These are phyloP conservation scores for Fragaria ananassa DNA, from an alignment of 306 rosid species.

Conservation along the genomic window DNA sequence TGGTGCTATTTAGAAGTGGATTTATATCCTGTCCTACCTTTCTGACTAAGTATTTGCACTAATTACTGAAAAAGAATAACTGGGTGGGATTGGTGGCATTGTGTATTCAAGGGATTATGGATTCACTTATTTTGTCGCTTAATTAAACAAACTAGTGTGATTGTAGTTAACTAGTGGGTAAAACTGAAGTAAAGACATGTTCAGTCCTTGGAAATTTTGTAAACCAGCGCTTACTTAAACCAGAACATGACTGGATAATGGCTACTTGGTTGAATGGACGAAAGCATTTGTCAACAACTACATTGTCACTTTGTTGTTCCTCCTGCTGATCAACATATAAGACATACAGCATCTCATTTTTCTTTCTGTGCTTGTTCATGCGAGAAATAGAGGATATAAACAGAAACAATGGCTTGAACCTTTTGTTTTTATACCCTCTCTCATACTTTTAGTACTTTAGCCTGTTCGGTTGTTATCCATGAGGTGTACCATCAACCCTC, in stretches of 20 bases:
- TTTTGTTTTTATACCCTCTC: too few relatives aligned
- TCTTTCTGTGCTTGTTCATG: too few relatives aligned
- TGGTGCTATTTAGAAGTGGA: constrained; percentile 10
- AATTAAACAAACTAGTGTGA: constrained; percentile 5
- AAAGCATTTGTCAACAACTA: neutral
- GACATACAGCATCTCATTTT: too few relatives aligned
- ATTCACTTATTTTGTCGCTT: neutral
- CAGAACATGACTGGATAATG: too few relatives aligned
- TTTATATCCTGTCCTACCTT: neutral
- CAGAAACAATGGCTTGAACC: too few relatives aligned
- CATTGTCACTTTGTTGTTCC: too few relatives aligned
- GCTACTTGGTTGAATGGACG: neutral
- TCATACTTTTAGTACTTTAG: too few relatives aligned
- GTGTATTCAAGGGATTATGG: neutral
- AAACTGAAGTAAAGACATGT: neutral
- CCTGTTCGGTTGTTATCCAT: too few relatives aligned
- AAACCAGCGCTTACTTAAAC: too few relatives aligned
- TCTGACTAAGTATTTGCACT: neutral
- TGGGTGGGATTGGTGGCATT: neutral
- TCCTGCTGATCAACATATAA: too few relatives aligned
- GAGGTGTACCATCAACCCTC: neutral
- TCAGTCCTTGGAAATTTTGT: too few relatives aligned
- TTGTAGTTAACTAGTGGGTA: neutral
- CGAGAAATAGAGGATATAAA: too few relatives aligned
- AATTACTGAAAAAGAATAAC: constrained; percentile 3